Percentiles rank a stretch among this genome's conserved stretches.
Conservation (phyloP, 495 filamentous ascomycete genomes). For the Aspergillus olivimuriae region DNA sequence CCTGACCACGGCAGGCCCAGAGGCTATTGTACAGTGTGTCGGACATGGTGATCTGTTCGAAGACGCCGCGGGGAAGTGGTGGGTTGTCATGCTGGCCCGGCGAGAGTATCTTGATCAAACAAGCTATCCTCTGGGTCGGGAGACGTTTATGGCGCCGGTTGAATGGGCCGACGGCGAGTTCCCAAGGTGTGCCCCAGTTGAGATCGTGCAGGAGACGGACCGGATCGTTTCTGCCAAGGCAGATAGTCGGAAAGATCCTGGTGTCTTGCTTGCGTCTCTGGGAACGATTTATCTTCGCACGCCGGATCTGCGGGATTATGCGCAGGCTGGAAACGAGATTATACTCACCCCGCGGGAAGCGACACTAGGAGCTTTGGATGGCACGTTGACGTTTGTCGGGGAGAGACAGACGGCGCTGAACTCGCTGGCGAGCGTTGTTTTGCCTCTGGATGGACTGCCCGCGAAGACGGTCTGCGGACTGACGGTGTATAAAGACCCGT, state of each 20-base stretch:
- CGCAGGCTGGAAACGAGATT: neutral
- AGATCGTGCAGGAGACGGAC: neutral
- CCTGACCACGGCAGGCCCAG: slow-evolving; percentile 36
- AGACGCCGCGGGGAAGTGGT: slow-evolving; percentile 45
- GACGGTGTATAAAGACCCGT: slow-evolving; percentile 3
- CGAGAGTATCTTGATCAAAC: slow-evolving; percentile 1
- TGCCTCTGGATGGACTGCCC: neutral
- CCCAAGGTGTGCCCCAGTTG: neutral
- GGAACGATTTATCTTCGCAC: neutral
- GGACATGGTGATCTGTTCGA: slow-evolving; percentile 32
- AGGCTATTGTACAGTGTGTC: slow-evolving; percentile 20
- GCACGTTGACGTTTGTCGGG: slow-evolving; percentile 2
- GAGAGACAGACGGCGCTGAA: slow-evolving; percentile 1
- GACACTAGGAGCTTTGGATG: neutral
- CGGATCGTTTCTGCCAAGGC: neutral
- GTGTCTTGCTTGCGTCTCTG: neutral
- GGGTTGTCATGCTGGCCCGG: slow-evolving; percentile 37
- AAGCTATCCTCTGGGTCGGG: slow-evolving; percentile 2
- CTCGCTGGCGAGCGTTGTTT: neutral
- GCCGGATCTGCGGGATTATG: slow-evolving; percentile 2
- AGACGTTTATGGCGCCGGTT: slow-evolving; percentile 5
- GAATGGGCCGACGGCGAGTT: slow-evolving; percentile 1
- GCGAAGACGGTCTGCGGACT: neutral
- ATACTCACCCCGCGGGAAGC: neutral
- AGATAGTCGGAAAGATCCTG: neutral